Percentiles rank a stretch among this genome's conserved stretches.
phyloP scores from a whole-genome alignment of 225 moss, liverwort and hornwort species.

The Physcomitrellopsis africana region DNA sequence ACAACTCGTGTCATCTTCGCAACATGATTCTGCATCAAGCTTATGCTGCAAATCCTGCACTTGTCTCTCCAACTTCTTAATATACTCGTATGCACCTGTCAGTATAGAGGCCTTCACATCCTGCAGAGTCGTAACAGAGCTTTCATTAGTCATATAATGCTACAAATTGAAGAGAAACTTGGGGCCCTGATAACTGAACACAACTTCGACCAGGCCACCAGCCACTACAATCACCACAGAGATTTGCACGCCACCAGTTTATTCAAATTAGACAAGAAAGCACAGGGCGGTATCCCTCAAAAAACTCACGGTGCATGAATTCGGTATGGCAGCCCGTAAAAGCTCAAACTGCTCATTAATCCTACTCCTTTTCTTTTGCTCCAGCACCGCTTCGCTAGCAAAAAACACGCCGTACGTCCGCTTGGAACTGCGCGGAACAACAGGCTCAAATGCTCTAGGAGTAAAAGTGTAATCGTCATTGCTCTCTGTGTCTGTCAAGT shows the following conservation, averaged over 20 bases:
- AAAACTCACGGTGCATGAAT: slow-evolving; percentile 44
- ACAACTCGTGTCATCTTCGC: slow-evolving; percentile 12
- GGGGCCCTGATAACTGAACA: neutral
- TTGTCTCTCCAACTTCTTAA: slow-evolving; percentile 47
- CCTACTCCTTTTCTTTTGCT: slow-evolving; percentile 27
- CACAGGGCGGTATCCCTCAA: neutral
- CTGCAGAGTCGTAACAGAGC: slow-evolving; percentile 21
- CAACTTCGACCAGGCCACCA: neutral
- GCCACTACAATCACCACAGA: neutral
- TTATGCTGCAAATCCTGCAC: slow-evolving; percentile 41
- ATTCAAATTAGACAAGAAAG: neutral
- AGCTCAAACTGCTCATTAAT: slow-evolving; percentile 45
- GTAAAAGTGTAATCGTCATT: slow-evolving; percentile 33
- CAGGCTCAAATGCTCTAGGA: slow-evolving; percentile 37
- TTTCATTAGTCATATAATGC: neutral
- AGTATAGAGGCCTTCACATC: slow-evolving; percentile 45
- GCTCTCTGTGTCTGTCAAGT: slow-evolving; percentile 37
- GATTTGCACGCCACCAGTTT: neutral
- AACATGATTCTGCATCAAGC: slow-evolving; percentile 28
- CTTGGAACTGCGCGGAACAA: slow-evolving; percentile 41
- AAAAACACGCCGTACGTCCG: slow-evolving; percentile 47
- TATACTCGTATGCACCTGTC: slow-evolving; percentile 44
- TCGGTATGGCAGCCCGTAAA: slow-evolving; percentile 40
- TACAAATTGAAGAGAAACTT: neutral
- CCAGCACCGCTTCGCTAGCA: slow-evolving; percentile 19